Evolutionary conservation across 176 grass and related monocot species (phyloP), one percentile per base, ranked within the genome.

Genomic region (Tillandsia leiboldiana): DNA sequence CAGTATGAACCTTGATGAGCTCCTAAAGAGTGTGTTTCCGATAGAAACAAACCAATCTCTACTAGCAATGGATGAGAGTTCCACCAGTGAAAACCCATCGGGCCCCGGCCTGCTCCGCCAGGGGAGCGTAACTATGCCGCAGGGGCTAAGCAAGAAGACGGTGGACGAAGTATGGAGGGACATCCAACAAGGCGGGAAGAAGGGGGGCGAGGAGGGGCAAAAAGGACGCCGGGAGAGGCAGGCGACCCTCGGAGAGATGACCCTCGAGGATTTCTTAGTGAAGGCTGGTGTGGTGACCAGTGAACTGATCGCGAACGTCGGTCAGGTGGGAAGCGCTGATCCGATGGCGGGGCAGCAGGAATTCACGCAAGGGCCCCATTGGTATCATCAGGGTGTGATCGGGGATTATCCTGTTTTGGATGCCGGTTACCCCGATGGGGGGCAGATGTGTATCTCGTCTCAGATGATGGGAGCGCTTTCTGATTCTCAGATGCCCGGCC

Each of bases 1-100:
- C 10, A 97, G 94, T 57, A 92, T 97, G 94, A 97, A 97, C 81
- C 87, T 97, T 49, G 94, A 97, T 17, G 94, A 97, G 15, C 87
- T 97, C 68, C 79, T 97, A 0, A 92, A 80, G 83, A 83, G 47
- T 69, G 83, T 97, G 11, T 87, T 97, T 63, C 79, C 84, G 24
- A 59, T 68, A 12, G 61, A 70, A n/a, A 42, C 47, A 20, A 75
- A 77, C 57, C 82, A 64, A 57, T 65, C 52, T 24, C 33, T 54
- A 10, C 8, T 5, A 56, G 20, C 20, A 14, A 18, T 57, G 17
- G 26, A 57, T 26, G 74, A 77, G 10, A 11, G 17, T 12, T 11
- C 51, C 1, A 15, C 33, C 11, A 52, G 49, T 24, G 65, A 56
- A 29, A 26, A 61, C 24, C 28, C 74, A 51, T 77, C 74, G 13